Base-by-base conservation (phyloP, 1,284 basidiomycete genomes). In the Stygiomarasmius scandens region DNA sequence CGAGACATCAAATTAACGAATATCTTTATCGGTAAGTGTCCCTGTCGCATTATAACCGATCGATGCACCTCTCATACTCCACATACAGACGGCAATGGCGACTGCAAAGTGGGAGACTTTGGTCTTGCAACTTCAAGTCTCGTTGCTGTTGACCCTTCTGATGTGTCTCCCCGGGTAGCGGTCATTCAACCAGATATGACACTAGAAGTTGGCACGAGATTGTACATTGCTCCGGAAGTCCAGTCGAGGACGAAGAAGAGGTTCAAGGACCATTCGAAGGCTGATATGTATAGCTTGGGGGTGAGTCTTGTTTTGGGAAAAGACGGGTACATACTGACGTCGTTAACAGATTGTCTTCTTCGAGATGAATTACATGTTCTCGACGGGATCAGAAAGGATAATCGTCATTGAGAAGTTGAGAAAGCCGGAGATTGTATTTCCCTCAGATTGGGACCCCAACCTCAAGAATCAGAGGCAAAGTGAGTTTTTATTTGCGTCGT, bases 71-170 rank as follows among this genome's bases (percentile, higher is more conserved):
- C 5, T 45, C 22, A 16, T 32, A 32, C 29, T 29, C 25, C 10
- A 24, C 24, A 23, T 59, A 2, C 56, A 93, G 92, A 95, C 70
- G 89, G 85, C 12, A 90, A 90, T 58, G 93, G 93, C 4, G 93
- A 97, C 64, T 89, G 92, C 78, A 89, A 97, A 92, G 87, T 98
- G 49, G 96, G 95, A 23, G 96, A 98, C 72, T 98, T 98, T 69
- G 96, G 96, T 34, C 79, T 98, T 16, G 93, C 90, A 1, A 95
- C 93, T 0, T 92, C 92, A 1, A 92, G 90, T 69, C 77, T 93
- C 34, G 86, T 87, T 1, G 85, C 86, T 25, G 85, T 89, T 1
- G 91, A 92, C 59, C 82, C 87, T 10, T 82, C 86, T 0, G 83
- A 89, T 66, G 72, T 86, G 19, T 79, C 83, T 6, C 78, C 78